Evolutionary conservation across 164 flowering plant species (phyloP).

Genomic region (Buxus sempervirens): DNA sequence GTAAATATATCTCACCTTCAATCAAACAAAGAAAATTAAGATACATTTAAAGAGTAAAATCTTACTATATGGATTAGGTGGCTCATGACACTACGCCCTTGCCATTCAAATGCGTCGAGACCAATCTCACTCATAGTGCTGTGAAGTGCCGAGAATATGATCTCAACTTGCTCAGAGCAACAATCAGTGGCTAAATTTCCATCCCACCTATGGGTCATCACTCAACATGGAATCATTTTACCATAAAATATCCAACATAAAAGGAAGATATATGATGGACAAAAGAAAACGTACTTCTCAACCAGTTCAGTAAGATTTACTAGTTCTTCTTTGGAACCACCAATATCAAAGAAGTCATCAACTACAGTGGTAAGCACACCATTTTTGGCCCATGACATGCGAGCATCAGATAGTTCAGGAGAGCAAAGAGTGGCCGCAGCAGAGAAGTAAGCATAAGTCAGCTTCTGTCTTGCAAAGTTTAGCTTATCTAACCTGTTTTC

Average conservation of each 20-base stretch:
- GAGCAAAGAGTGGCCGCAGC: slow-evolving; percentile 48
- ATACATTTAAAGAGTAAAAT: not conserved
- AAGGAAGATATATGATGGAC: not conserved
- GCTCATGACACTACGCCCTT: slow-evolving; percentile 46
- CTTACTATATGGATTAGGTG: slow-evolving; percentile 66
- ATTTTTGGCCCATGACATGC: slow-evolving; percentile 46
- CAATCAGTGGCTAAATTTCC: slow-evolving; percentile 28
- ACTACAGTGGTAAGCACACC: slow-evolving; percentile 32
- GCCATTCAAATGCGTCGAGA: slow-evolving; percentile 44
- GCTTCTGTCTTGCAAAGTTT: slow-evolving; percentile 75
- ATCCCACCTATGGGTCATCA: slow-evolving; percentile 48
- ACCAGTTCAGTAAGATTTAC: slow-evolving; percentile 26
- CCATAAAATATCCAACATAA: no score
- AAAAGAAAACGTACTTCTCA: slow-evolving; percentile 3
- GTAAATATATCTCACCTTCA: not conserved
- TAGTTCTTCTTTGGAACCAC: slow-evolving; percentile 36
- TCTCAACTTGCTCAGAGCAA: slow-evolving; percentile 54
- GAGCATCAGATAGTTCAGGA: slow-evolving; percentile 50
- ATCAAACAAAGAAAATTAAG: not conserved
- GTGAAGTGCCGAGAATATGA: slow-evolving; percentile 57
- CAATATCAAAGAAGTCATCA: slow-evolving; percentile 36
- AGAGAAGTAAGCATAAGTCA: slow-evolving; percentile 72
- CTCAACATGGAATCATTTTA: no score
- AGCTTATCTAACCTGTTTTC: slow-evolving; percentile 72
- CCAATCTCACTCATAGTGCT: slow-evolving; percentile 60